Conservation (phyloP, 1,284 basidiomycete species). For the Anthracocystis panici-leucophaei region DNA sequence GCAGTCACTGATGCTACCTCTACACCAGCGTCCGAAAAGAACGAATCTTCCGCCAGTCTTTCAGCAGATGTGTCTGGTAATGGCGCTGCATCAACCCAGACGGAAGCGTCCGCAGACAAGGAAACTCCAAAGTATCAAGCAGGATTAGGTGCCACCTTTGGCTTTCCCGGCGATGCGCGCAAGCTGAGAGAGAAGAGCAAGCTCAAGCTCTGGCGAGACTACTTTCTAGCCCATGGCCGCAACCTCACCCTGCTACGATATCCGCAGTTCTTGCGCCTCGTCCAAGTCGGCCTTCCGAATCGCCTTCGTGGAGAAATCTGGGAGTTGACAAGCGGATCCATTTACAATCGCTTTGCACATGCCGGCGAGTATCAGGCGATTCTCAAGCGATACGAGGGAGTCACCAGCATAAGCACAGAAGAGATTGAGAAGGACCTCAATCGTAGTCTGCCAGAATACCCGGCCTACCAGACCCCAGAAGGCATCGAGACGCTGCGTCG, state of each 20-base stretch:
- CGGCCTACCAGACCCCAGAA: slow-evolving; percentile 63
- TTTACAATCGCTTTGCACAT: slow-evolving; percentile 86
- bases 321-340: slow-evolving; percentile 95
- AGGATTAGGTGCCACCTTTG: slow-evolving; percentile 66
- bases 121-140: slow-evolving; percentile 46
- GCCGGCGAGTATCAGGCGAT: slow-evolving; percentile 87
- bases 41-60: slow-evolving; percentile 10
- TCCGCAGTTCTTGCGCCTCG: slow-evolving; percentile 93
- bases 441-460: slow-evolving; percentile 72
- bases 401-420: slow-evolving; percentile 89
- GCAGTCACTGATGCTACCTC: slow-evolving; percentile 23
- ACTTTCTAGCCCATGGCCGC: slow-evolving; percentile 81
- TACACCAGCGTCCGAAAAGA: slow-evolving; percentile 27
- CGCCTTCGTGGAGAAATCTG: slow-evolving; percentile 95
- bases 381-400: slow-evolving; percentile 82
- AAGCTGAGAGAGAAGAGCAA: slow-evolving; percentile 88
- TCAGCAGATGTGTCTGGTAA: slow-evolving; percentile 14
- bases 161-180: slow-evolving; percentile 69
- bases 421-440: slow-evolving; percentile 99
- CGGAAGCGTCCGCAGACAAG: slow-evolving; percentile 22
- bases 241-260: slow-evolving; percentile 93
- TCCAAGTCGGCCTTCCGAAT: slow-evolving; percentile 97
- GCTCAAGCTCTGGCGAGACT: slow-evolving; percentile 94
- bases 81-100: slow-evolving; percentile 17
- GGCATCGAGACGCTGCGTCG: slow-evolving; percentile 78